Percentiles rank a stretch among this genome's conserved stretches.
phyloP scores from a whole-genome alignment of 495 filamentous ascomycete genomes.

The Penicillium atrosanguineum region DNA sequence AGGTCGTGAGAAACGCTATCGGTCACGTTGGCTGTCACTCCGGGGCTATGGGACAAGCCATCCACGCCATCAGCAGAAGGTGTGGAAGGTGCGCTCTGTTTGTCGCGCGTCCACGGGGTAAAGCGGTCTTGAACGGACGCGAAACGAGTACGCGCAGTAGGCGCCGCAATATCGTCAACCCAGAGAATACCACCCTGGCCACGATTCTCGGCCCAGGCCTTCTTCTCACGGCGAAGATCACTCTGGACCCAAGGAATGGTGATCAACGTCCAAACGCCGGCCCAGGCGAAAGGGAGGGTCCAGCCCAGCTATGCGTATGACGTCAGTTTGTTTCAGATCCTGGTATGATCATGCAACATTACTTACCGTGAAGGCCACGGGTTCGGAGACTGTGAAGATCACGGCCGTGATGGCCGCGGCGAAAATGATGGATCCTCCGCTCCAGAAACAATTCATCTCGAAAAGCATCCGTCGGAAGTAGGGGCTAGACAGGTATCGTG shows the following conservation, averaged over 20 bases:
- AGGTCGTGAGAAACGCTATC: background rate
- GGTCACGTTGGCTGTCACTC: background rate
- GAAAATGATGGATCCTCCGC: constrained; percentile 52
- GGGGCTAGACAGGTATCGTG: constrained; percentile 66
- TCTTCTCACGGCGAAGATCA: constrained; percentile 60
- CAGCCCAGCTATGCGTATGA: constrained; percentile 49
- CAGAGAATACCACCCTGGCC: constrained; percentile 40
- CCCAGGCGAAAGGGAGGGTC: constrained; percentile 69
- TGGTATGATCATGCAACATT: background rate
- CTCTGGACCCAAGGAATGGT: constrained; percentile 68
- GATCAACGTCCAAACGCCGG: constrained; percentile 60
- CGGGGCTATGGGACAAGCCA: background rate
- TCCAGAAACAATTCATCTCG: constrained; percentile 77
- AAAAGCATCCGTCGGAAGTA: constrained; percentile 70
- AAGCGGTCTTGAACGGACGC: constrained; percentile 36
- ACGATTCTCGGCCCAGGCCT: constrained; percentile 51
- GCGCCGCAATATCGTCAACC: constrained; percentile 39
- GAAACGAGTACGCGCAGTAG: constrained; percentile 41
- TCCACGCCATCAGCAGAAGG: constrained; percentile 15
- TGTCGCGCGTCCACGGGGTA: constrained; percentile 35
- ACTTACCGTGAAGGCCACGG: constrained; percentile 71
- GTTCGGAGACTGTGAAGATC: constrained; percentile 58
- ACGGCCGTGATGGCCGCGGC: constrained; percentile 59
- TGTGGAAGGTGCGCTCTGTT: constrained; percentile 25
- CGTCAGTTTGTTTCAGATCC: constrained; percentile 9